Evolutionary conservation across 2,329 filamentous ascomycete genomes (phyloP).

Genomic region (Fusarium dimerum): DNA sequence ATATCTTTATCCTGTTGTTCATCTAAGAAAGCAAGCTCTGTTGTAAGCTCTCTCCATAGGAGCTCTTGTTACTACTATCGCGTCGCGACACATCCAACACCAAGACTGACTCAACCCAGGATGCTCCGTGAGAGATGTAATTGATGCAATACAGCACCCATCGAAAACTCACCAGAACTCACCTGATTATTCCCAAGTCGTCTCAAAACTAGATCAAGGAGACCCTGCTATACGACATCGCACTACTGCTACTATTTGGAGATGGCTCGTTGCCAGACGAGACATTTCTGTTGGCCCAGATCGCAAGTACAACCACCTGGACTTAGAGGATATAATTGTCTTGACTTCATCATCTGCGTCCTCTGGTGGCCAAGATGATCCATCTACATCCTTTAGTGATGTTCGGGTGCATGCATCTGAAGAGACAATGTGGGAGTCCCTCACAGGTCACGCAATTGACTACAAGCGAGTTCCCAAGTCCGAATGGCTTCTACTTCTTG

Average conservation of each 20-base stretch:
- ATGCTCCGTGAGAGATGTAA: slow-evolving; percentile 33
- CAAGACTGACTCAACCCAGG: slow-evolving; percentile 27
- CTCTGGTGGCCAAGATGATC: slow-evolving; percentile 5
- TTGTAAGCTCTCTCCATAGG: not conserved
- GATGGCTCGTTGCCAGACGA: slow-evolving; percentile 36
- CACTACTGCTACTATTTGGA: slow-evolving; percentile 37
- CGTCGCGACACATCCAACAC: not conserved
- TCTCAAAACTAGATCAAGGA: slow-evolving; percentile 9
- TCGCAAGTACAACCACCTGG: slow-evolving; percentile 40
- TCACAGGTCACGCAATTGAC: slow-evolving; percentile 61
- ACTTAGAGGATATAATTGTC: slow-evolving; percentile 35
- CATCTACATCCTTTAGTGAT: not conserved
- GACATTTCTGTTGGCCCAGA: slow-evolving; percentile 39
- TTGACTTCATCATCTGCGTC: slow-evolving; percentile 13
- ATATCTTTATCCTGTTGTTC: not conserved
- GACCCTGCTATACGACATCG: slow-evolving; percentile 23
- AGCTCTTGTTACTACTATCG: not conserved
- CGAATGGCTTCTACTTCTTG: slow-evolving; percentile 60
- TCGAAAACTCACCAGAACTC: slow-evolving; percentile 17
- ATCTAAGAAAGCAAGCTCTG: not conserved
- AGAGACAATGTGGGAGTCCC: slow-evolving; percentile 58
- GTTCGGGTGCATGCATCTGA: slow-evolving; percentile 51
- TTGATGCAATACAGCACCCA: slow-evolving; percentile 34
- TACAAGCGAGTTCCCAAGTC: slow-evolving; percentile 58
- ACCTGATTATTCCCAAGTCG: not conserved